These are phyloP conservation scores for Smittium culicis DNA, from an alignment of 371 early-diverging fungal genomes.

Conservation along the genomic window DNA sequence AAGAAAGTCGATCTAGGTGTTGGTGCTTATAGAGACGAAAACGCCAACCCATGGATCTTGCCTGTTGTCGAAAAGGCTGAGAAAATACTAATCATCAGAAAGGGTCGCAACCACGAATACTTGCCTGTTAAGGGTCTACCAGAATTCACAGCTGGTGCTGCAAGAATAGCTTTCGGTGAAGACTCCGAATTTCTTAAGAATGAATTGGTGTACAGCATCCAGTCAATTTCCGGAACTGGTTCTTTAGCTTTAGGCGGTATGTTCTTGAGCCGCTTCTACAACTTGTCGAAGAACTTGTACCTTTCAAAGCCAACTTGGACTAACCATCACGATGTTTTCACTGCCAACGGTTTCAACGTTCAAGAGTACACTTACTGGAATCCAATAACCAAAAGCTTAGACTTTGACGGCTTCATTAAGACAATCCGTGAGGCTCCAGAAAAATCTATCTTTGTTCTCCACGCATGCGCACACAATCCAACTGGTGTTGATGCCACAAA, in stretches of 20 bases:
- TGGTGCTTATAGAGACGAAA: constrained; percentile 87
- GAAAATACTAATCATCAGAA: constrained; percentile 50
- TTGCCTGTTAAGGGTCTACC: constrained; percentile 70
- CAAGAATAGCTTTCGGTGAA: constrained; percentile 66
- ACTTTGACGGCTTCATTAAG: constrained; percentile 57
- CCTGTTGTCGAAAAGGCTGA: constrained; percentile 89
- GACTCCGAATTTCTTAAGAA: constrained; percentile 64
- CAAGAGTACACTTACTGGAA: constrained; percentile 83
- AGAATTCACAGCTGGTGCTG: constrained; percentile 60
- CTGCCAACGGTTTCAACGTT: constrained; percentile 64
- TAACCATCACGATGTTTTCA: constrained; percentile 84
- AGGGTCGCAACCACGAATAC: constrained; percentile 81
- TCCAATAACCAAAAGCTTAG: constrained; percentile 54
- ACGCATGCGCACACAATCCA: constrained; percentile 94
- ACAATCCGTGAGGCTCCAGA: constrained; percentile 47
- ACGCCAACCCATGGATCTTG: constrained; percentile 86
- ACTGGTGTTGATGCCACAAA: constrained; percentile 89
- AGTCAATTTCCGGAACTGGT: constrained; percentile 94
- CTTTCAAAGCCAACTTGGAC: constrained; percentile 96
- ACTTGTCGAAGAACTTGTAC: constrained; percentile 44
- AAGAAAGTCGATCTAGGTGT: constrained; percentile 90
- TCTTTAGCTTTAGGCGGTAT: constrained; percentile 75
- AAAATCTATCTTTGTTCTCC: constrained; percentile 61
- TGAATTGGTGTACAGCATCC: constrained; percentile 52
- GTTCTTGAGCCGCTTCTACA: constrained; percentile 57